These are phyloP conservation scores for Candida mesenterica DNA, from an alignment of 1,139 yeast genomes.

Conservation along the genomic window DNA sequence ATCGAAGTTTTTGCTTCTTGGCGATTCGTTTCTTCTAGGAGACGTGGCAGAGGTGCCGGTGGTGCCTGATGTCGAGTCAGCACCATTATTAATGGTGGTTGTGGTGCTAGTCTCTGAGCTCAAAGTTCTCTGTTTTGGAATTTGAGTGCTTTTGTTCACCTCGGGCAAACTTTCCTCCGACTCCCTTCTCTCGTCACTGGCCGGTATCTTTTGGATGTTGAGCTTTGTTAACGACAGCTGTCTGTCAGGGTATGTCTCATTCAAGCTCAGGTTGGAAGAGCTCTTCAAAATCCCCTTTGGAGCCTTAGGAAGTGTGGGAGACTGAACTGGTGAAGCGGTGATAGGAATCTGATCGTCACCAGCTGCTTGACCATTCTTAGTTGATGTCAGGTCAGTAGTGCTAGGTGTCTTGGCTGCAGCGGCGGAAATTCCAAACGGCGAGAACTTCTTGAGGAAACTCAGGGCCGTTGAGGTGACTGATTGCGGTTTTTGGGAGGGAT, in stretches of 20 bases:
- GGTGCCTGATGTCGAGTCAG: too few relatives aligned
- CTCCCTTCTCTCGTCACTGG: background rate
- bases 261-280: constrained; percentile 4
- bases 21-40: constrained; percentile 10
- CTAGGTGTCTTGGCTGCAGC: background rate
- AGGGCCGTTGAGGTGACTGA: constrained; percentile 9
- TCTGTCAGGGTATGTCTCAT: constrained; percentile 8
- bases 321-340: background rate
- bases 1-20: constrained; percentile 16
- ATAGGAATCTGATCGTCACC: background rate
- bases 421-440: constrained; percentile 13
- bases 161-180: background rate
- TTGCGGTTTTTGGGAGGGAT: constrained; percentile 1
- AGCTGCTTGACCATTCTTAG: constrained; percentile 1
- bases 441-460: constrained; percentile 16
- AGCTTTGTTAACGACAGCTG: constrained; percentile 8
- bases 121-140: background rate
- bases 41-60: constrained; percentile 3
- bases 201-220: constrained; percentile 7
- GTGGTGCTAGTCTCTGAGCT: background rate
- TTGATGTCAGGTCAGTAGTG: too few relatives aligned
- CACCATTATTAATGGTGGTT: too few relatives aligned
- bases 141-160: background rate
- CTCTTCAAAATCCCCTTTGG: constrained; percentile 2
- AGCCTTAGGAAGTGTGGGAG: background rate